Base-by-base conservation (phyloP, 2,329 filamentous ascomycete species). In the Aspergillus niger region DNA sequence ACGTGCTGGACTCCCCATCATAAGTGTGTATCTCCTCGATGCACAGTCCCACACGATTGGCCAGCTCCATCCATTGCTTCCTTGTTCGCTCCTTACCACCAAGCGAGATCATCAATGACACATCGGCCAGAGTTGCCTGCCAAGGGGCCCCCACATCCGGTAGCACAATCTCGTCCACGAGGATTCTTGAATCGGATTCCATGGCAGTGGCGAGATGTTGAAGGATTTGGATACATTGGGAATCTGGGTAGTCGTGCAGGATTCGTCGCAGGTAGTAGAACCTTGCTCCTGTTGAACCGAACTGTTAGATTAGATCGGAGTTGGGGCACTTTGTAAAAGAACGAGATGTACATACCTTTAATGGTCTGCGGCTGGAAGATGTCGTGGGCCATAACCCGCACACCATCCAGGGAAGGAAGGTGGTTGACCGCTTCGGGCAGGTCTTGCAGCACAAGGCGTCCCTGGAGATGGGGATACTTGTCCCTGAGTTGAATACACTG, bases 151-250 rank as follows among this genome's bases (percentile, higher is more conserved):
- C 61, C 11, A 49, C 64, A 28, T 79, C 66, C 1, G 78, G 76
- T 8, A 82, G 48, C 3, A 81, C 75, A 22, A 77, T 70, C n/a
- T 82, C 80, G 56, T 79, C 76, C 52, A 82, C 76, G 22, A 82
- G 61, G 22, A 82, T 70, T 13, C 69, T 65, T 0, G 77, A 80
- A 4, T 74, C 51, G 8, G 30, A 30, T 15, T 26, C 28, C 59
- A 61, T 58, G 4, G 50, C 44, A 0, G 67, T 60, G 1, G 61
- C 61, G 8, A 77, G 61, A 13, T 75, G 70, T 10, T 63, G 65
- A 30, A 80, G 71, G 8, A 82, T 78, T 7, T 58, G 7, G 65
- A 26, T 7, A 10, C 39, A 49, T 26, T 49, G 39, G 15, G 15
- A 55, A 39, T 72, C 70, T 0, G 67, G 65, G 69, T 66, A 73